Conservation (phyloP, 805 yeast species). For the Tetrapisispora fleetii region DNA sequence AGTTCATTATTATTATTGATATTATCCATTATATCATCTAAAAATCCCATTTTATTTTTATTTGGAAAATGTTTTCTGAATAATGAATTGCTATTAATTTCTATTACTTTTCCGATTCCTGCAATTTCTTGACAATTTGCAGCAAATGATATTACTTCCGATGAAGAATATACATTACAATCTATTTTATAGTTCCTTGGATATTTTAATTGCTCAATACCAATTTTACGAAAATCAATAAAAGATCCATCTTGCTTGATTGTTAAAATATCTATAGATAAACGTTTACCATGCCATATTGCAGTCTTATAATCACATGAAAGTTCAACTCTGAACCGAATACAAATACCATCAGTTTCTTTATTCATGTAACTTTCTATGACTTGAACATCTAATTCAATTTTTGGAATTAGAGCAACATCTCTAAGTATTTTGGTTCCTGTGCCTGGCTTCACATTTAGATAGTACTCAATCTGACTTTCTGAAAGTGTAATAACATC, state of each 20-base stretch:
- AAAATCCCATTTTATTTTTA: neutral
- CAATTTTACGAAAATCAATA: conserved; percentile 37
- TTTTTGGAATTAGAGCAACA: conserved; percentile 30
- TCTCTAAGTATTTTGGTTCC: conserved; percentile 32
- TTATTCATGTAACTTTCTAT: conserved; percentile 6
- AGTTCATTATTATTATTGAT: neutral
- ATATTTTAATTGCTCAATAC: conserved; percentile 16
- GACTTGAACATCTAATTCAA: conserved; percentile 19
- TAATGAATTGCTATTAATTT: conserved; percentile 5
- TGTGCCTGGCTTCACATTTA: conserved; percentile 34
- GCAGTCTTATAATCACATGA: conserved; percentile 12
- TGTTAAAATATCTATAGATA: conserved; percentile 28
- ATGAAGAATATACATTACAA: conserved; percentile 10
- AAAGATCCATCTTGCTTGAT: conserved; percentile 29
- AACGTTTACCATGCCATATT: conserved; percentile 28
- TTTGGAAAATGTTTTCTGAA: neutral
- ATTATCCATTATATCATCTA: neutral
- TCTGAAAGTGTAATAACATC: conserved; percentile 26
- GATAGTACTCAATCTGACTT: conserved; percentile 32
- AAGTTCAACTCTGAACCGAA: conserved; percentile 18
- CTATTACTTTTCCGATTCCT: conserved; percentile 16
- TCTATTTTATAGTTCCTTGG: conserved; percentile 24
- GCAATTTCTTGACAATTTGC: conserved; percentile 34
- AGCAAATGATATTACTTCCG: conserved; percentile 22
- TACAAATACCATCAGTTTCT: conserved; percentile 1